A percentile compares a stretch with the other conserved stretches of the same genome.
Evolutionary conservation across 2,329 filamentous ascomycete genomes (phyloP).

Genomic region (Dryadomyces quercus-mongolicae): DNA sequence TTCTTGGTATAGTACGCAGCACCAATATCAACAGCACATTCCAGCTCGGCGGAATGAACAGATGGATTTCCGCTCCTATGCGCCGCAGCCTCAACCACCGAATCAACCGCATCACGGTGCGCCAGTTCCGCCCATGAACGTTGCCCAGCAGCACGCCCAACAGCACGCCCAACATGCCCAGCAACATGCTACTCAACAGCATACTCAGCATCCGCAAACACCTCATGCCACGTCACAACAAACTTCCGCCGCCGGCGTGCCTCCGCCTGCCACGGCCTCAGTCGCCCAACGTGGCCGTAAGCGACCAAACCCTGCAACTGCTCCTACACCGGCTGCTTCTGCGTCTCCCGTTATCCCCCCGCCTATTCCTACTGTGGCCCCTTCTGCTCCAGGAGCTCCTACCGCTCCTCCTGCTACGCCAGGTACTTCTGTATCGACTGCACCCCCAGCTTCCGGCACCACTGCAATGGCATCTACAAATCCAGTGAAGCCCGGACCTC

Average conservation of each 20-base stretch:
- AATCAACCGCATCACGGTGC: conserved; percentile 20
- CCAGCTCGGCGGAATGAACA: conserved; percentile 16
- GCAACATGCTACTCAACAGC: conserved; percentile 19
- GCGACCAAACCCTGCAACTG: conserved; percentile 22
- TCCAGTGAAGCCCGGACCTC: conserved; percentile 10
- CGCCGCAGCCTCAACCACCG: conserved; percentile 15
- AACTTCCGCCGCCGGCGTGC: neutral
- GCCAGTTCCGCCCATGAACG: conserved; percentile 23
- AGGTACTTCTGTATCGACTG: conserved; percentile 17
- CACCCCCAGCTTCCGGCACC: conserved; percentile 4
- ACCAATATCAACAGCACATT: conserved; percentile 37
- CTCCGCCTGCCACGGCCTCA: conserved; percentile 17
- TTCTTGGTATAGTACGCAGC: conserved; percentile 24
- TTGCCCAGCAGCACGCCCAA: conserved; percentile 21
- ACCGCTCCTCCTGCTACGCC: conserved; percentile 21
- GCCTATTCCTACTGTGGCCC: conserved; percentile 13
- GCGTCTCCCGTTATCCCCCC: conserved; percentile 12
- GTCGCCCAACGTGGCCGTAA: conserved; percentile 25
- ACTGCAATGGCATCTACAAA: conserved; percentile 10
- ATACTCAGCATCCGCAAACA: conserved; percentile 17
- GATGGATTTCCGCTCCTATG: conserved; percentile 16
- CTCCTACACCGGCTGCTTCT: conserved; percentile 12
- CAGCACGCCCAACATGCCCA: conserved; percentile 22
- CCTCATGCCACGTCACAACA: conserved; percentile 10
- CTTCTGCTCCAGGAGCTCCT: conserved; percentile 13